Conservation (phyloP, 2,329 filamentous ascomycete species). For the Talaromyces atroroseus region DNA sequence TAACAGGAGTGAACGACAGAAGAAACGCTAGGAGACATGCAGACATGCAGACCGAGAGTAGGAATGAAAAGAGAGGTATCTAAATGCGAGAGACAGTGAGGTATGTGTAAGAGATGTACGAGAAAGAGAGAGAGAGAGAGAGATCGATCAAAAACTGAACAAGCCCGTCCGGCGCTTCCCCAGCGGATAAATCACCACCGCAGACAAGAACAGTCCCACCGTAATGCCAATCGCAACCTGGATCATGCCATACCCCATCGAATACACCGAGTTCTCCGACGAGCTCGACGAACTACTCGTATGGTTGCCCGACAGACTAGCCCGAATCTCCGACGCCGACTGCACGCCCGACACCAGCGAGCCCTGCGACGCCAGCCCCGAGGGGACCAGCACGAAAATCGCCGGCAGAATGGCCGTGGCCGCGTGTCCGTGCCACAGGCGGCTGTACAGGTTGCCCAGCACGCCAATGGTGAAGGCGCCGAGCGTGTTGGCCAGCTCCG, state of each 20-base stretch:
- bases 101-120: too few species aligned
- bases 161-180: constrained; percentile 43
- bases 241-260: constrained; percentile 44
- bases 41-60: too few species aligned
- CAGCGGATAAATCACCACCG: constrained; percentile 42
- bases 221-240: constrained; percentile 46
- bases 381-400: constrained; percentile 67
- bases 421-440: constrained; percentile 67
- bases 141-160: constrained; percentile 35
- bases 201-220: constrained; percentile 43
- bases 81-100: not conserved
- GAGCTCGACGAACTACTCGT: constrained; percentile 30
- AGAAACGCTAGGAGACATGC: too few species aligned
- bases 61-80: too few species aligned
- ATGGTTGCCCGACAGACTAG: constrained; percentile 24
- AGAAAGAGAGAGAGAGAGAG: not conserved
- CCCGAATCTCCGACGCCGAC: constrained; percentile 49
- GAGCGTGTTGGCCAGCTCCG: constrained; percentile 70
- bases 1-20: too few species aligned
- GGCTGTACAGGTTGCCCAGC: constrained; percentile 71
- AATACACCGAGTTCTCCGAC: constrained; percentile 39
- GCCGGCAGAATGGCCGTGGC: constrained; percentile 80
- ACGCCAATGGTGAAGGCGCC: constrained; percentile 72
- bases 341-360: constrained; percentile 53
- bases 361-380: constrained; percentile 53